Evolutionary conservation across 331 rosid genomes (phyloP).

Genomic region (Malus hybrid): DNA sequence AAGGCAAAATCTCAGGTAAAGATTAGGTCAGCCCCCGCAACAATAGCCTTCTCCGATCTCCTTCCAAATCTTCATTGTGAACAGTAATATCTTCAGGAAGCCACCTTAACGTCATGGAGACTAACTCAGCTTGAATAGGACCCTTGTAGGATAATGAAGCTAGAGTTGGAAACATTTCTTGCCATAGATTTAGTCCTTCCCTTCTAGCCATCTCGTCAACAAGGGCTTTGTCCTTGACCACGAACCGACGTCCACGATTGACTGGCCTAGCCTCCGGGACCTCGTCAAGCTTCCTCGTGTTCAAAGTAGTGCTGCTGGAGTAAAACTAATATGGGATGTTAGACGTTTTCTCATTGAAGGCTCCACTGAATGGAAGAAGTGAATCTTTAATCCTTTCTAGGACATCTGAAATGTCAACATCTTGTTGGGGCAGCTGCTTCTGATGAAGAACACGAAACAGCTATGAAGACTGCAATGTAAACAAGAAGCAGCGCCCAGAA

Average conservation of each 20-base stretch:
- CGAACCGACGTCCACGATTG: too few species aligned
- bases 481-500: too few species aligned
- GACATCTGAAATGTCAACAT: conserved; percentile 80
- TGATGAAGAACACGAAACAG: too few species aligned
- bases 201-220: conserved; percentile 58
- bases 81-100: conserved; percentile 24
- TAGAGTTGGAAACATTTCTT: conserved; percentile 63
- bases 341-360: conserved; percentile 76
- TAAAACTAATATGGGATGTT: conserved; percentile 68
- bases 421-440: background rate
- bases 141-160: conserved; percentile 75
- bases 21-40: too few species aligned
- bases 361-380: conserved; percentile 80
- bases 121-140: conserved; percentile 95
- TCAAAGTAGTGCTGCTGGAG: too few species aligned
- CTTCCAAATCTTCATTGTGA: too few species aligned
- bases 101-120: conserved; percentile 95
- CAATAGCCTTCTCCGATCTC: too few species aligned
- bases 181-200: conserved; percentile 74
- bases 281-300: too few species aligned
- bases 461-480: too few species aligned
- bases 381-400: conserved; percentile 74
- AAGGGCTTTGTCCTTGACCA: too few species aligned
- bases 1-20: conserved; percentile 64
- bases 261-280: too few species aligned